Evolutionary conservation across 169 alveolate species (phyloP).

Genomic region (Eimeria acervulina): DNA sequence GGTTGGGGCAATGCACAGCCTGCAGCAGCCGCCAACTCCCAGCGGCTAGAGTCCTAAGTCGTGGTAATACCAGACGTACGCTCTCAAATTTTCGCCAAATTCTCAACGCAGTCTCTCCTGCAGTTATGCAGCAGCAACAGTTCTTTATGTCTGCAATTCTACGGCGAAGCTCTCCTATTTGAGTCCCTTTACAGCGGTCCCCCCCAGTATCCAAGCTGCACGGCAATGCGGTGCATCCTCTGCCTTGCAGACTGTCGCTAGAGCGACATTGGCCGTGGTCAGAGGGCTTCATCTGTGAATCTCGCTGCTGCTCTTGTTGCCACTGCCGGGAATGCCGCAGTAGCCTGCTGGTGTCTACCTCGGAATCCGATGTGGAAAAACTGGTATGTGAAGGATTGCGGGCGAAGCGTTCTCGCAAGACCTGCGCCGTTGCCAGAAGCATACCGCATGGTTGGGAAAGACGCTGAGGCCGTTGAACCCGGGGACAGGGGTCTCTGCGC

Average conservation of each 20-base stretch:
- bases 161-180: conserved; percentile 66
- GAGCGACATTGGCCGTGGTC: not conserved
- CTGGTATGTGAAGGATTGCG: not conserved
- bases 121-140: conserved; percentile 56
- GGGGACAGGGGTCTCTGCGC: conserved; percentile 3
- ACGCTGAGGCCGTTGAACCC: not conserved
- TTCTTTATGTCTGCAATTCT: conserved; percentile 41
- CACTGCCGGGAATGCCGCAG: not conserved
- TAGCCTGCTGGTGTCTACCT: not conserved
- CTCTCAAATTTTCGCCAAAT: conserved; percentile 22
- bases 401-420: conserved; percentile 42
- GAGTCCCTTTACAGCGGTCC: not conserved
- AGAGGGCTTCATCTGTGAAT: not conserved
- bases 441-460: conserved; percentile 23
- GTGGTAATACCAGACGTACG: conserved; percentile 50
- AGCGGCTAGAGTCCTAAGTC: conserved; percentile 22
- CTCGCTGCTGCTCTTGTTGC: conserved; percentile 43
- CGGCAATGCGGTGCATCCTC: not conserved
- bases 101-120: conserved; percentile 56
- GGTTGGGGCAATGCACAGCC: conserved; percentile 54
- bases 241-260: not conserved
- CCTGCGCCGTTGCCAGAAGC: conserved; percentile 66
- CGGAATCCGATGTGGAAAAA: not conserved
- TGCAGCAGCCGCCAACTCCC: conserved; percentile 78
- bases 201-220: not conserved